Evolutionary conservation across 2,329 filamentous ascomycete species (phyloP), one percentile per base, ranked within the genome.

Genomic region (Claviceps africana): DNA sequence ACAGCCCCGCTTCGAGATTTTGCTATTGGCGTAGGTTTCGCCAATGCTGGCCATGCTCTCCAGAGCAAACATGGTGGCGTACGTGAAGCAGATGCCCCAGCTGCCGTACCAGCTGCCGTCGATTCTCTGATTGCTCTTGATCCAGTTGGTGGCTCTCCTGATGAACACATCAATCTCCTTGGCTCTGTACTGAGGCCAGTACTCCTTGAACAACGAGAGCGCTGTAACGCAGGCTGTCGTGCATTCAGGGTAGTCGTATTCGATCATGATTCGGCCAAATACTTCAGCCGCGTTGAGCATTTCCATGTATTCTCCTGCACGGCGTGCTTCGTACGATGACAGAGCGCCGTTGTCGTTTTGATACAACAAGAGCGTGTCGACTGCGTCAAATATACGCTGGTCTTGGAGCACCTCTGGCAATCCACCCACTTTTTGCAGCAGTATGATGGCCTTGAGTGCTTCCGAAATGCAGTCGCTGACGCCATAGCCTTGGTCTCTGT

Each of bases 61-160:
- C 1, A 97, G 75, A 0, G 90, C 90, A 70, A 98, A 98, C 89
- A 97, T 94, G 57, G 82, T 86, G 1, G 90, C 93, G 64, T 98
- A 98, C 0, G 90, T 96, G 68, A 95, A 98, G 71, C 93, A 98
- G 61, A 98, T 94, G 50, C 88, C 93, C 93, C 93, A 98, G 64
- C 82, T 89, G 46, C 93, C 93, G 64, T 98, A 97, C 93, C 93
- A 98, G 55, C 85, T 86, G n/a, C 93, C 93, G 59, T 97, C 88
- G 0, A 76, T 66, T 2, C 79, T 74, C 68, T 97, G 93, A 3
- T 82, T 79, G 2, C 76, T 76, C 63, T 89, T 86, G 67, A 98
- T 95, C 72, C 89, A 97, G 48, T 75, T 71, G 1, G 95, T 80
- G 0, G 90, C 89, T 39, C 83, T 77, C 21, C 72, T 71, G 58